Percentiles rank a stretch among this genome's conserved stretches.
These are phyloP conservation scores for Leishmania tropica DNA, from an alignment of 208 protist genomes.

Conservation along the genomic window DNA sequence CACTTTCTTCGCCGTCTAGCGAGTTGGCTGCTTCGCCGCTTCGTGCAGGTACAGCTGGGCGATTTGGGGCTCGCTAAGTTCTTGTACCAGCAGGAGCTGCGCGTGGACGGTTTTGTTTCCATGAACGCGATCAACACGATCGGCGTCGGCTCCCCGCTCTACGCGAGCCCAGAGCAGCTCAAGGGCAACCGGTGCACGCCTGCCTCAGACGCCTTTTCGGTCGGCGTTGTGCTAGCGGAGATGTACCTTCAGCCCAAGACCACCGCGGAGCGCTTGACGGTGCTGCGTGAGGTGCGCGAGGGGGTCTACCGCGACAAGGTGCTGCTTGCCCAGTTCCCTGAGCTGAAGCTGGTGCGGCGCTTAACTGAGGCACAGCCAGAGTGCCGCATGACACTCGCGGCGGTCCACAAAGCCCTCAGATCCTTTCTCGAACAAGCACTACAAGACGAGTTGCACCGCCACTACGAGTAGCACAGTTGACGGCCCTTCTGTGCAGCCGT, in stretches of 20 bases:
- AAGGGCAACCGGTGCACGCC: conserved; percentile 55
- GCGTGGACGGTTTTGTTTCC: conserved; percentile 42
- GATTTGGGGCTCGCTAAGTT: conserved; percentile 85
- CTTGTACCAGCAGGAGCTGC: conserved; percentile 34
- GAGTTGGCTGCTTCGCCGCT: conserved; percentile 48
- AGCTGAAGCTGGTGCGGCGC: conserved; percentile 53
- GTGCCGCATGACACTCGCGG: conserved; percentile 20
- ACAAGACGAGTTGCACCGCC: conserved; percentile 12
- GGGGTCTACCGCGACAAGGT: conserved; percentile 37
- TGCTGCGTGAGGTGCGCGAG: conserved; percentile 61
- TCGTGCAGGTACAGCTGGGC: conserved; percentile 76
- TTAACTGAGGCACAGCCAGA: conserved; percentile 37
- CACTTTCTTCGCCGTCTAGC: conserved; percentile 22
- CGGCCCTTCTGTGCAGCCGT: not conserved
- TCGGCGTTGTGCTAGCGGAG: conserved; percentile 80
- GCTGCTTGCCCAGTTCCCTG: conserved; percentile 55
- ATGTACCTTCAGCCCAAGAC: conserved; percentile 86
- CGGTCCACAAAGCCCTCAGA: conserved; percentile 18
- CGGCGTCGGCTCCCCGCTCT: conserved; percentile 86
- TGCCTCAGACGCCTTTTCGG: conserved; percentile 69
- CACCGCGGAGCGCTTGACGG: conserved; percentile 64
- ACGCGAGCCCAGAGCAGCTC: conserved; percentile 89
- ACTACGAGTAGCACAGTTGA: not conserved
- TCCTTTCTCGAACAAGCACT: conserved; percentile 22
- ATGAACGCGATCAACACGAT: conserved; percentile 64